phyloP scores from a whole-genome alignment of 306 rosid genomes.

The Cicer yamashitae region DNA sequence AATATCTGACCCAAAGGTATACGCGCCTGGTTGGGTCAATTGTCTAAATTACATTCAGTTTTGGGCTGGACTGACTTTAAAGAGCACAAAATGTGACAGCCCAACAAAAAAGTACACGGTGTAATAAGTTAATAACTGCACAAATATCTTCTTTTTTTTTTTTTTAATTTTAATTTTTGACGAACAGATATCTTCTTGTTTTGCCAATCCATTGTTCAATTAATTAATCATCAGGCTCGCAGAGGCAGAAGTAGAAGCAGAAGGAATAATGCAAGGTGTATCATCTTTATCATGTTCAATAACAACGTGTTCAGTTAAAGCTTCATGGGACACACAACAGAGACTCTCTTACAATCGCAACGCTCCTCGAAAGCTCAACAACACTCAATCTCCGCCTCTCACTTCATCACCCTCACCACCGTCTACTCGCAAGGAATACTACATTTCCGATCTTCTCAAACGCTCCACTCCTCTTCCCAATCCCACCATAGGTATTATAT shows the following conservation, averaged over 20 bases:
- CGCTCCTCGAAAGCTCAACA: slow-evolving; percentile 70
- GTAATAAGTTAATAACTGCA: too few relatives aligned
- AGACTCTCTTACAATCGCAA: slow-evolving; percentile 79
- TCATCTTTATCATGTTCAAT: neutral
- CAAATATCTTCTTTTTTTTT: too few relatives aligned
- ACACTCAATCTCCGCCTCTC: slow-evolving; percentile 48
- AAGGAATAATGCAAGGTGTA: slow-evolving; percentile 29
- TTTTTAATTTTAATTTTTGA: too few relatives aligned
- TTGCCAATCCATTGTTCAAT: neutral
- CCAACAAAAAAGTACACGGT: too few relatives aligned
- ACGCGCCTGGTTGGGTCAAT: too few relatives aligned
- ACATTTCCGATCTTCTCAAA: slow-evolving; percentile 69
- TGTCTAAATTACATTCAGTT: too few relatives aligned
- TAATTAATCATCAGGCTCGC: neutral
- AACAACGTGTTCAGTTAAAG: slow-evolving; percentile 39
- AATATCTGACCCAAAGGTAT: too few relatives aligned
- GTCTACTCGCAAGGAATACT: slow-evolving; percentile 23
- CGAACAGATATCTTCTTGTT: too few relatives aligned
- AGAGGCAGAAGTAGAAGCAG: neutral
- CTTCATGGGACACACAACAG: slow-evolving; percentile 80
- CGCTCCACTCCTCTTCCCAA: slow-evolving; percentile 52
- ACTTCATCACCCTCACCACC: slow-evolving; percentile 44
- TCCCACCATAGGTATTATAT: slow-evolving; percentile 44
- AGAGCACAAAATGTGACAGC: too few relatives aligned
- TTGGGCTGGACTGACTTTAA: too few relatives aligned